A percentile compares a stretch with the other conserved stretches of the same genome.
phyloP scores from a whole-genome alignment of 2,329 filamentous ascomycete species.

The Dendryphion nanum region DNA sequence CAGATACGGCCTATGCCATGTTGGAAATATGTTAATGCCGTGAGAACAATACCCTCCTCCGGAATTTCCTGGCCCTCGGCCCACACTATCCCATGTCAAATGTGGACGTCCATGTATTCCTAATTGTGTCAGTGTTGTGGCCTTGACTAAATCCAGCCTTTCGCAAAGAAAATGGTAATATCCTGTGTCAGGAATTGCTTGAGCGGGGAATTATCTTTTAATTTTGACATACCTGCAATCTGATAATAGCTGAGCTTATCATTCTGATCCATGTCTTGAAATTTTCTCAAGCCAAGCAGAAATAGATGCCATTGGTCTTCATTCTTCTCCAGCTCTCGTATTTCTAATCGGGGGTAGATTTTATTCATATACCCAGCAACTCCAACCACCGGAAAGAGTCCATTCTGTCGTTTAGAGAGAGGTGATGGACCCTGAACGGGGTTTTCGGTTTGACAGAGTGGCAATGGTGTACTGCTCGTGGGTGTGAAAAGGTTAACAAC shows the following conservation, averaged over 20 bases:
- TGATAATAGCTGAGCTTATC: conserved; percentile 72
- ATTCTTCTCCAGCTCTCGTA: conserved; percentile 62
- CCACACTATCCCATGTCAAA: conserved; percentile 55
- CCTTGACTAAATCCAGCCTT: no score
- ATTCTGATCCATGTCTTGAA: conserved; percentile 65
- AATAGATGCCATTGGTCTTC: conserved; percentile 71
- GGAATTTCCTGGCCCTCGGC: conserved; percentile 48
- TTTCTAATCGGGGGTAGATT: conserved; percentile 58
- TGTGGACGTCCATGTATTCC: conserved; percentile 78
- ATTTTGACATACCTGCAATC: conserved; percentile 60
- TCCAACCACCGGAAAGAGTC: conserved; percentile 19
- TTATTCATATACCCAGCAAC: conserved; percentile 14
- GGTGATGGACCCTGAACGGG: no score
- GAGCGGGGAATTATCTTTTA: no score
- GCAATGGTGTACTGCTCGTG: no score
- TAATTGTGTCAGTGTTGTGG: no score
- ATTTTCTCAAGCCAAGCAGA: conserved; percentile 67
- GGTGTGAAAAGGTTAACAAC: no score
- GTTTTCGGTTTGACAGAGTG: no score
- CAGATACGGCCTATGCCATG: conserved; percentile 81
- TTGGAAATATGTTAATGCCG: conserved; percentile 70
- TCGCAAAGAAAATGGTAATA: no score
- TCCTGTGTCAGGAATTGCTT: no score
- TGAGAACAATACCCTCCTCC: conserved; percentile 76
- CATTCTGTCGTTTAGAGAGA: conserved; percentile 7